These are phyloP conservation scores for Cynanchum wilfordii DNA, from an alignment of 257 asterid species.

Conservation along the genomic window DNA sequence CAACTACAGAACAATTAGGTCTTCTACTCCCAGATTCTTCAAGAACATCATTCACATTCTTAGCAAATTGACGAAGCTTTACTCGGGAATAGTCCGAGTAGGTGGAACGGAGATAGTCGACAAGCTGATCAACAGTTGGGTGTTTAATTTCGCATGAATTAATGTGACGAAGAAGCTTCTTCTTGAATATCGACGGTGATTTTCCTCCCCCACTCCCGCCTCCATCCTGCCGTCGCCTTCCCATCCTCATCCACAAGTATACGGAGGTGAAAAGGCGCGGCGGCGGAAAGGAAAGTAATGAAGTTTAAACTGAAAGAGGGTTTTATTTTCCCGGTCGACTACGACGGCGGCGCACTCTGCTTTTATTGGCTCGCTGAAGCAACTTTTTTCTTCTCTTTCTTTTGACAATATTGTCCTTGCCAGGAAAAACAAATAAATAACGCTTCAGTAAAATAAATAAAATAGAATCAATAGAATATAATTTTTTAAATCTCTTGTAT, in stretches of 20 bases:
- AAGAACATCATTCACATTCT: slow-evolving; percentile 32
- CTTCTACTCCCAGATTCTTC: slow-evolving; percentile 2
- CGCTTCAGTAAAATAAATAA: too few species aligned
- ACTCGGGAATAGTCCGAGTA: slow-evolving; percentile 48
- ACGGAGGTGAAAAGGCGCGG: background rate
- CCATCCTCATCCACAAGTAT: slow-evolving; percentile 4
- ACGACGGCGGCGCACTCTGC: too few species aligned
- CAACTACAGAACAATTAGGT: slow-evolving; percentile 8
- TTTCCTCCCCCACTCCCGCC: slow-evolving; percentile 2
- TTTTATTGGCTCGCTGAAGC: too few species aligned
- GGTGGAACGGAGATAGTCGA: slow-evolving; percentile 53
- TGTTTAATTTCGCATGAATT: slow-evolving; percentile 25
- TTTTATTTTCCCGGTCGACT: too few species aligned
- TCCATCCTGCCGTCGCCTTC: slow-evolving; percentile 3
- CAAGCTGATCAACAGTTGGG: slow-evolving; percentile 51
- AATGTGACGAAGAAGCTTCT: slow-evolving; percentile 40
- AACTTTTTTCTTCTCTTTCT: too few species aligned
- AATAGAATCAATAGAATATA: too few species aligned
- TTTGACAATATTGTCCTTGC: too few species aligned
- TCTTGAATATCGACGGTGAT: slow-evolving; percentile 5
- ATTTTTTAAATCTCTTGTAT: too few species aligned
- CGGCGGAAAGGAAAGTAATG: background rate
- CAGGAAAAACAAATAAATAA: too few species aligned
- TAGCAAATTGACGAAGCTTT: slow-evolving; percentile 44
- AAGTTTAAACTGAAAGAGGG: background rate